Base-by-base conservation (phyloP, 306 rosid genomes). In the Fragaria nilgerrensis region DNA sequence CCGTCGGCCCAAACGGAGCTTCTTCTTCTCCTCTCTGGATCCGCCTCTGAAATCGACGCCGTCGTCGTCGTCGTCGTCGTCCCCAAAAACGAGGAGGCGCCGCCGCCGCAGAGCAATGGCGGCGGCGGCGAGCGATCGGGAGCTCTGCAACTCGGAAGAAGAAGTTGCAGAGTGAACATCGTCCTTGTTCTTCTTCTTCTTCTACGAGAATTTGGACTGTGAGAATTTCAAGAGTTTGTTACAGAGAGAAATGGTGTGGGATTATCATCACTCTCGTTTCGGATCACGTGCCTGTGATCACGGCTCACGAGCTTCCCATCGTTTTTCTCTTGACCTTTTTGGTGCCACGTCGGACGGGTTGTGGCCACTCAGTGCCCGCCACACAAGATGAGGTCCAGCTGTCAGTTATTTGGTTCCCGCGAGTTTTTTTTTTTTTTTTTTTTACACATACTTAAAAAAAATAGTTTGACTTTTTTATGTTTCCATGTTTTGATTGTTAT, bases 81-180 rank as follows among this genome's bases (percentile, higher is more conserved):
- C 68, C 90, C 89, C 84, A 83, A 83, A 71, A 88, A 86, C 32
- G 90, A 80, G 9, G 80, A 84, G 25, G 59, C 78, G 29, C 19
- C 22, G 77, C 72, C 62, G 61, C 34, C 25, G 65, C 27, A 29
- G 10, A 58, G 55, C 23, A 72, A 74, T 44, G 79, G 68, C 43
- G 81, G 63, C 39, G 80, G 82, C n/a, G 76, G 71, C 2, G 84
- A 73, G 74, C 52, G 72, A 41, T 53, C 83, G 59, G 73, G 32
- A 74, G 80, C 76, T 77, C 77, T 58, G 73, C 74, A 45, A 84
- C 74, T 56, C 61, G 68, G 56, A 69, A 87, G n/a, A n/a, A n/a
- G 61, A 68, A 87, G 75, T 53, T 90, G 93, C 68, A 92, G 88
- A 76, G 86, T 72, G 76, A 66, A 77, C 98, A 92, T 90, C 45